Evolutionary conservation across 139 green algal genomes (phyloP).

Genomic region (Microglena sp.): DNA sequence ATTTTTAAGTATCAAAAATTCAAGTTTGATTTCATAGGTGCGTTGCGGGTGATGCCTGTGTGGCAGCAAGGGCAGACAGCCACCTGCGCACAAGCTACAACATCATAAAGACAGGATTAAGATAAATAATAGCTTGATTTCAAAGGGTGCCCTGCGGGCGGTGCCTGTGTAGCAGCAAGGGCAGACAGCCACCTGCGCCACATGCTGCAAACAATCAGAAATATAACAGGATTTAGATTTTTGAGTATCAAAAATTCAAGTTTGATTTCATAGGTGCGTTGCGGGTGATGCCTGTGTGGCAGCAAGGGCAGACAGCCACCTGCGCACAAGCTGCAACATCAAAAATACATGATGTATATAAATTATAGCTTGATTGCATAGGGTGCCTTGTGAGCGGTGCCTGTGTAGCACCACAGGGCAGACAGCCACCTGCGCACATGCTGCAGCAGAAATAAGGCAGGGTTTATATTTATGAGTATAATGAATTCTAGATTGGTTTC

Average conservation of each 20-base stretch:
- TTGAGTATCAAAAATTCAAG: too few species aligned
- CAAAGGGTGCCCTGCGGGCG: not conserved
- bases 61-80: not conserved
- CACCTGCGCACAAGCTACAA: not conserved
- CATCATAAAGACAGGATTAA: too few species aligned
- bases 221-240: too few species aligned
- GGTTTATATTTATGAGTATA: too few species aligned
- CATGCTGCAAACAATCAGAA: not conserved
- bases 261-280: not conserved
- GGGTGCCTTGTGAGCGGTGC: not conserved
- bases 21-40: not conserved
- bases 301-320: not conserved
- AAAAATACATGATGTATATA: too few species aligned
- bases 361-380: not conserved
- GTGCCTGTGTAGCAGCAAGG: constrained; percentile 9
- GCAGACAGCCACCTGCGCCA: not conserved
- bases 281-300: not conserved
- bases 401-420: not conserved
- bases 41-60: not conserved
- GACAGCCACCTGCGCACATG: not conserved
- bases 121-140: too few species aligned
- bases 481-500: too few species aligned
- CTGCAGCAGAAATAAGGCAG: not conserved
- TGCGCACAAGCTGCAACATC: not conserved
- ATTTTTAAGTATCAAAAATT: too few species aligned